Conservation (phyloP, 2,329 filamentous ascomycete species). For the Lizonia empirigonia region DNA sequence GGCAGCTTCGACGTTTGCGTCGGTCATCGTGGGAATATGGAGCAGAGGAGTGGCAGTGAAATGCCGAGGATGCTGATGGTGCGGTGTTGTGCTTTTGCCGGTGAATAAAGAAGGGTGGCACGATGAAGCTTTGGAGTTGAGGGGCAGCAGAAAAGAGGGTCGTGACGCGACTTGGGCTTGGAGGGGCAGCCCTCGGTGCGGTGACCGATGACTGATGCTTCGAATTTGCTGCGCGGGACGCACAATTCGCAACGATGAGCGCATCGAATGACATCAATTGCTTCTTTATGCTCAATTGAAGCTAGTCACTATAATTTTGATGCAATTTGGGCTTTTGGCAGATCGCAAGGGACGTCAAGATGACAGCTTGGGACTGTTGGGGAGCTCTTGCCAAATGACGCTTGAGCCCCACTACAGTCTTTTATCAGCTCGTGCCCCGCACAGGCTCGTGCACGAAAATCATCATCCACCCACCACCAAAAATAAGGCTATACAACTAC, state of each 20-base stretch:
- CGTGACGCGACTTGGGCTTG: slow-evolving; percentile 21
- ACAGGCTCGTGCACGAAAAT: too few species aligned
- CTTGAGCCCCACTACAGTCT: slow-evolving; percentile 3
- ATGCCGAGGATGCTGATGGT: not conserved
- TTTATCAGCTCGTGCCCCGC: too few species aligned
- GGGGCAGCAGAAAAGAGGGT: slow-evolving; percentile 6
- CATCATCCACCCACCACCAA: too few species aligned
- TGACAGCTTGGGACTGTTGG: slow-evolving; percentile 6
- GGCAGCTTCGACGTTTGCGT: slow-evolving; percentile 65
- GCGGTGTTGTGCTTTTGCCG: not conserved
- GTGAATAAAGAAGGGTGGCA: not conserved
- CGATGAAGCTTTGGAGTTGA: slow-evolving; percentile 13
- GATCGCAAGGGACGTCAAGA: slow-evolving; percentile 3
- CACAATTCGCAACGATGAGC: slow-evolving; percentile 2
- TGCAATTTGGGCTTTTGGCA: slow-evolving; percentile 11
- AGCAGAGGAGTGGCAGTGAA: slow-evolving; percentile 16
- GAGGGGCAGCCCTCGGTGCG: slow-evolving; percentile 25
- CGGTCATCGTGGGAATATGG: slow-evolving; percentile 34
- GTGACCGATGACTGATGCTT: slow-evolving; percentile 38
- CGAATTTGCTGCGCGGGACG: slow-evolving; percentile 25
- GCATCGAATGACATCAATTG: slow-evolving; percentile 1
- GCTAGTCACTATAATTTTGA: not conserved
- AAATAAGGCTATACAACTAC: too few species aligned
- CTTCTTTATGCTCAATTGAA: slow-evolving; percentile 1
- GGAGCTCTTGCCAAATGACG: slow-evolving; percentile 10